phyloP scores from a whole-genome alignment of 345 rosid genomes.

The Eucalyptus regnans region DNA sequence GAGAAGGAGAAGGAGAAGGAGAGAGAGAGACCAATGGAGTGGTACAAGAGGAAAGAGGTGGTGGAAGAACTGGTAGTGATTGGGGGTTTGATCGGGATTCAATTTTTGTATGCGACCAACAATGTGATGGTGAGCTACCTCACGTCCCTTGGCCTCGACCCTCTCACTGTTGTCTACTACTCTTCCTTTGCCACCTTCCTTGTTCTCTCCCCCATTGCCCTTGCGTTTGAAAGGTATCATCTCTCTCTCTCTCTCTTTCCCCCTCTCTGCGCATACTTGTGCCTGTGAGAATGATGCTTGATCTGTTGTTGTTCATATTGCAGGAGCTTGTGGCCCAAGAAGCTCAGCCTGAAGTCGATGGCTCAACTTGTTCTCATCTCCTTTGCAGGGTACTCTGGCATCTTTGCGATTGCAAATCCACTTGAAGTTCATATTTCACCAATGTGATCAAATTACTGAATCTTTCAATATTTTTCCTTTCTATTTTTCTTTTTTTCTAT shows the following conservation, averaged over 20 bases:
- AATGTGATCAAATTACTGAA: background rate
- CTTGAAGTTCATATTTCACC: background rate
- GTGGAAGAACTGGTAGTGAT: conserved; percentile 46
- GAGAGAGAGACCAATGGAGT: background rate
- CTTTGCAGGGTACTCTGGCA: conserved; percentile 57
- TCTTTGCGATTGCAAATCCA: too few species aligned
- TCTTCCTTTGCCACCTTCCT: conserved; percentile 60
- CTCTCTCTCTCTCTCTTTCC: background rate
- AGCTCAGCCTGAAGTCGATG: conserved; percentile 29
- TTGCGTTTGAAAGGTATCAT: conserved; percentile 58
- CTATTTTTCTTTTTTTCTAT: background rate
- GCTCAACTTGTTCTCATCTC: conserved; percentile 61
- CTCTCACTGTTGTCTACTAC: conserved; percentile 59
- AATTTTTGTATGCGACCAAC: conserved; percentile 60
- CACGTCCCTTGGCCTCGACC: conserved; percentile 64
- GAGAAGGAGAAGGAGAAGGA: too few species aligned
- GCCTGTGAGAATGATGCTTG: background rate
- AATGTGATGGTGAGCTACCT: conserved; percentile 58
- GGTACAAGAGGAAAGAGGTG: background rate
- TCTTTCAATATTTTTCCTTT: background rate
- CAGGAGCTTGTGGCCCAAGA: conserved; percentile 76
- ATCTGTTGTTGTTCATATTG: background rate
- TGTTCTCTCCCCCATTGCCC: conserved; percentile 54
- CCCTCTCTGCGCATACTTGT: background rate
- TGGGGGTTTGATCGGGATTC: conserved; percentile 57